phyloP scores from a whole-genome alignment of 148 eudicot genomes.

The Cornus suecica region DNA sequence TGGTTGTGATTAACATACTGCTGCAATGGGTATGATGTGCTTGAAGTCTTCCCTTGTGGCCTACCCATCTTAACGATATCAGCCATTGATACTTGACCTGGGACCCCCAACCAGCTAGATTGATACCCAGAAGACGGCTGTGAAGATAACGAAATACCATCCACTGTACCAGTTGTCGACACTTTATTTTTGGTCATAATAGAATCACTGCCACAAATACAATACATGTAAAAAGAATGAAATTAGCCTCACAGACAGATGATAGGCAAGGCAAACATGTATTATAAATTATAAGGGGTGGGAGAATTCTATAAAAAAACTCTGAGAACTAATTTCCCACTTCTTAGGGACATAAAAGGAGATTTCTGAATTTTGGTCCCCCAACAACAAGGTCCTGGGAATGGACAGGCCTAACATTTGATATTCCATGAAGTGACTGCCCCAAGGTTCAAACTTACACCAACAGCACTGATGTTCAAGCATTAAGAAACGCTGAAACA shows the following conservation, averaged over 20 bases:
- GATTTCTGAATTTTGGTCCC: no score
- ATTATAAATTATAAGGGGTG: no score
- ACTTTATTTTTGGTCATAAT: constrained; percentile 35
- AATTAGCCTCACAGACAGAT: constrained; percentile 7
- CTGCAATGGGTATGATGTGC: constrained; percentile 35
- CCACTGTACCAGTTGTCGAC: constrained; percentile 29
- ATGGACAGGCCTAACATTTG: no score
- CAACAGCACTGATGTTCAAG: no score
- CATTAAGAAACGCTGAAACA: no score
- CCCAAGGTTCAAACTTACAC: no score
- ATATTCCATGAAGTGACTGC: no score
- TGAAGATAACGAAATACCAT: constrained; percentile 39
- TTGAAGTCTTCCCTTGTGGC: constrained; percentile 57
- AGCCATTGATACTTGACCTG: constrained; percentile 93
- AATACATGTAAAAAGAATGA: constrained; percentile 9
- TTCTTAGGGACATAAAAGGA: no score
- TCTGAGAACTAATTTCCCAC: not conserved
- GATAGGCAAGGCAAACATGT: not conserved
- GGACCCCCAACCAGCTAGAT: constrained; percentile 63
- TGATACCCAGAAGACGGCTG: constrained; percentile 65
- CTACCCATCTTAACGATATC: constrained; percentile 98
- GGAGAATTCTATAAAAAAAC: not conserved
- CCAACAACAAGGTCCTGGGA: no score
- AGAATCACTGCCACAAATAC: constrained; percentile 56
- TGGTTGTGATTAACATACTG: constrained; percentile 32